These are phyloP conservation scores for Pichia sp. DNA, from an alignment of 1,139 yeast genomes.

Conservation along the genomic window DNA sequence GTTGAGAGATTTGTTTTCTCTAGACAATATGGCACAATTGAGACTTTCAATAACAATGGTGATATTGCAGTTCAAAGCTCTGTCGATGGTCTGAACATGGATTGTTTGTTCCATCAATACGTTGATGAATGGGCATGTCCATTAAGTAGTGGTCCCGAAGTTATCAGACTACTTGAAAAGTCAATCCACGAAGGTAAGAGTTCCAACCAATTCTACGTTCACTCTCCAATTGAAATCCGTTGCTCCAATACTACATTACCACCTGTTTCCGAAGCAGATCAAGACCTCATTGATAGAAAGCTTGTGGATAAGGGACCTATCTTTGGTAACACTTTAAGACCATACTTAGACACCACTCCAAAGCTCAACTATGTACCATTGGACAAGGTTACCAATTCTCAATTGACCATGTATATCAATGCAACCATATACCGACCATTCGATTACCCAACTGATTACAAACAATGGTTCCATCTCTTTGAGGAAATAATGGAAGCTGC, in stretches of 20 bases:
- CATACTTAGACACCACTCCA: conserved; percentile 78
- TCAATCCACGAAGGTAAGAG: conserved; percentile 57
- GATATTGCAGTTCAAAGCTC: conserved; percentile 70
- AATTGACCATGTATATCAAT: conserved; percentile 78
- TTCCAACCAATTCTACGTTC: conserved; percentile 66
- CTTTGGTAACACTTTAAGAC: conserved; percentile 77
- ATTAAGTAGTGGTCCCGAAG: conserved; percentile 64
- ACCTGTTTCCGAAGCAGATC: conserved; percentile 19
- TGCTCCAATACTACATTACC: conserved; percentile 72
- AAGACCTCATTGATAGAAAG: conserved; percentile 32
- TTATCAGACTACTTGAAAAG: conserved; percentile 55
- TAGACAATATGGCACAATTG: conserved; percentile 75
- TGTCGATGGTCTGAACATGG: conserved; percentile 89
- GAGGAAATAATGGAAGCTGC: conserved; percentile 70
- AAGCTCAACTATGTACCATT: conserved; percentile 46
- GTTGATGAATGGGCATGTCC: conserved; percentile 98
- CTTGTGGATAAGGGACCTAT: conserved; percentile 64
- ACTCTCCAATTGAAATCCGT: conserved; percentile 93
- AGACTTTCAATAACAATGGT: conserved; percentile 62
- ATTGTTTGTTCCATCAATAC: conserved; percentile 88
- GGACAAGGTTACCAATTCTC: conserved; percentile 59
- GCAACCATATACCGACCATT: conserved; percentile 97
- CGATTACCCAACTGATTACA: conserved; percentile 62
- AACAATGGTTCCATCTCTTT: conserved; percentile 77
- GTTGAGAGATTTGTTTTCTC: conserved; percentile 80